phyloP scores from a whole-genome alignment of 2,329 filamentous ascomycete species.

The Corinectria fuckeliana region DNA sequence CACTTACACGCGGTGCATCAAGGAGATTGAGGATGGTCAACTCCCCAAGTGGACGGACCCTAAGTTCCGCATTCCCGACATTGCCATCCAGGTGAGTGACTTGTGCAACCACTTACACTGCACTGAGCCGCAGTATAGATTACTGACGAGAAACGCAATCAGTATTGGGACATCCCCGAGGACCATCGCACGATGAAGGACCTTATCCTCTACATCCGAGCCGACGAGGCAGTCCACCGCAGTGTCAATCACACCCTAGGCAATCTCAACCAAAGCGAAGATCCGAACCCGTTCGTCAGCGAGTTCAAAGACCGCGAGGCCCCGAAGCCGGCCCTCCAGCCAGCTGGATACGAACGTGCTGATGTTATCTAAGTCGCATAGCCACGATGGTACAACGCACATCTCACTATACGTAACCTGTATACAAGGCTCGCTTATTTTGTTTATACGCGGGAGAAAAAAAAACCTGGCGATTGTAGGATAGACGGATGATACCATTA shows the following conservation, averaged over 20 bases:
- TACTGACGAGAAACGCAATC: conserved; percentile 10
- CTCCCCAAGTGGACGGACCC: conserved; percentile 79
- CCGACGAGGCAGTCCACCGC: conserved; percentile 87
- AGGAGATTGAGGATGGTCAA: conserved; percentile 84
- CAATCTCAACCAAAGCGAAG: conserved; percentile 82
- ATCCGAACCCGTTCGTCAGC: conserved; percentile 92
- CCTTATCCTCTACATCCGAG: conserved; percentile 84
- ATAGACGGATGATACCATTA: conserved; percentile 17
- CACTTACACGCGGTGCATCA: conserved; percentile 89
- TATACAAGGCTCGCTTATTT: neutral
- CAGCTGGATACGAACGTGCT: conserved; percentile 80
- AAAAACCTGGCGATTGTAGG: neutral
- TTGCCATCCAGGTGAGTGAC: conserved; percentile 69
- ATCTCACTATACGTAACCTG: neutral
- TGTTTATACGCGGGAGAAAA: neutral
- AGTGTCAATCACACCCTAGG: conserved; percentile 96
- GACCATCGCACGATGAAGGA: conserved; percentile 83
- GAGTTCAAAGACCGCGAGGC: conserved; percentile 74
- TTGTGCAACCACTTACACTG: neutral
- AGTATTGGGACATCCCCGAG: conserved; percentile 94
- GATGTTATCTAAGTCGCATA: conserved; percentile 69
- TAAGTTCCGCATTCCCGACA: conserved; percentile 80
- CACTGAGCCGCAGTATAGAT: neutral
- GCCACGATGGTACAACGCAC: neutral
- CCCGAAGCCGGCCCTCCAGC: conserved; percentile 70